Conservation (phyloP, 176 grass and related monocot genomes). For the Elaeis guineensis region DNA sequence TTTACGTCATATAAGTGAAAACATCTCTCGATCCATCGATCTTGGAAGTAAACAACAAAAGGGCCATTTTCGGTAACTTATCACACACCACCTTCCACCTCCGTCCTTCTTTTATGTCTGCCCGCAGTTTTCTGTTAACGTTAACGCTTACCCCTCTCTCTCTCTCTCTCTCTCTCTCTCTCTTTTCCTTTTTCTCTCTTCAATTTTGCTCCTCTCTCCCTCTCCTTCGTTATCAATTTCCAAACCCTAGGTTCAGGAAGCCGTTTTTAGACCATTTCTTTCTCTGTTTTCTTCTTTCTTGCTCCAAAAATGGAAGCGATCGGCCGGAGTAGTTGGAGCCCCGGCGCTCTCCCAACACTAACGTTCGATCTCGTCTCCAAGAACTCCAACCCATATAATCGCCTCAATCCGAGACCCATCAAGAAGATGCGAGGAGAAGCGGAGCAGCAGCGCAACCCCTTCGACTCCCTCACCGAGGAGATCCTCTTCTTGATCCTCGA, state of each 20-base stretch:
- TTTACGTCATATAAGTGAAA: background rate
- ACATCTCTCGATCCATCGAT: fast-evolving
- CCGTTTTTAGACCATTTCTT: too few relatives aligned
- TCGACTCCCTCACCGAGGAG: conserved; percentile 52
- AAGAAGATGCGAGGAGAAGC: background rate
- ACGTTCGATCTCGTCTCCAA: conserved; percentile 12
- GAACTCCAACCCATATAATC: background rate
- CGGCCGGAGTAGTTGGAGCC: background rate
- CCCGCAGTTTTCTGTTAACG: background rate
- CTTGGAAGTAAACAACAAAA: background rate
- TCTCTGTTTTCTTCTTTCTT: background rate
- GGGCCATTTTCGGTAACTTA: background rate
- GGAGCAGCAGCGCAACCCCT: background rate
- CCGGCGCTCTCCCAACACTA: background rate
- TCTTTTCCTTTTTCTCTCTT: background rate
- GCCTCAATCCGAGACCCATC: background rate
- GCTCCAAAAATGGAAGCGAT: conserved; percentile 4
- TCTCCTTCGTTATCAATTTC: background rate
- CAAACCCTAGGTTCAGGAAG: background rate
- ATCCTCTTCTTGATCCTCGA: conserved; percentile 72
- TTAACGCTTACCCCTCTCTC: conserved; percentile 3
- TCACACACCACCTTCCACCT: background rate
- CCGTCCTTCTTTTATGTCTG: background rate
- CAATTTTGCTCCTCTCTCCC: background rate
- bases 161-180: background rate